phyloP scores from a whole-genome alignment of 2,329 filamentous ascomycete species.

The Pseudocercospora pini-densiflorae region DNA sequence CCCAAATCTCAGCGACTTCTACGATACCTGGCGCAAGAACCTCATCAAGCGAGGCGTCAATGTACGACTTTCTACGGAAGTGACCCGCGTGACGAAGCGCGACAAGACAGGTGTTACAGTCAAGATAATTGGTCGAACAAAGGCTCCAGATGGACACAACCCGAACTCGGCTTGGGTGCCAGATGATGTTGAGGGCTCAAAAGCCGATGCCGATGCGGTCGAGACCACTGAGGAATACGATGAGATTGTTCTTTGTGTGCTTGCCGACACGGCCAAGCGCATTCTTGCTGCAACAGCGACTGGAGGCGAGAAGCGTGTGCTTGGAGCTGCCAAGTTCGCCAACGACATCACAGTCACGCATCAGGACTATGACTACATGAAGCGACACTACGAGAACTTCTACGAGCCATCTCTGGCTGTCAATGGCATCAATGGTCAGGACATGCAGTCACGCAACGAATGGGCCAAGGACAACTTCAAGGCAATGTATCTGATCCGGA shows the following conservation, averaged over 20 bases:
- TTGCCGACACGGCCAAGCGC: conserved; percentile 61
- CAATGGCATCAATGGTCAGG: conserved; percentile 44
- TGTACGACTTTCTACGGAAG: conserved; percentile 61
- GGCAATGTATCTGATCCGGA: conserved; percentile 70
- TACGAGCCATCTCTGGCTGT: conserved; percentile 58
- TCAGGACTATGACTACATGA: conserved; percentile 67
- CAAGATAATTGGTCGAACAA: conserved; percentile 49
- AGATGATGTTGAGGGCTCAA: conserved; percentile 40
- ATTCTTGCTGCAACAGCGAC: conserved; percentile 63
- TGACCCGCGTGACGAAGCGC: conserved; percentile 58
- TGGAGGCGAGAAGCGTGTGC: conserved; percentile 67
- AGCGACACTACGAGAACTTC: conserved; percentile 68
- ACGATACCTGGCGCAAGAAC: conserved; percentile 62
- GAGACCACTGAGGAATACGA: conserved; percentile 61
- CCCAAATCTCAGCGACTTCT: conserved; percentile 65
- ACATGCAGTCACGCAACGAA: conserved; percentile 50
- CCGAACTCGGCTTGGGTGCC: conserved; percentile 51
- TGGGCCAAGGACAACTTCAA: conserved; percentile 58
- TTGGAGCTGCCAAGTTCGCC: conserved; percentile 72
- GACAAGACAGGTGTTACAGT: conserved; percentile 59
- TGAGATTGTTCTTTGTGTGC: conserved; percentile 68
- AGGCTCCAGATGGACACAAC: conserved; percentile 49
- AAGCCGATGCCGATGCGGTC: conserved; percentile 46
- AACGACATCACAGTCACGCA: conserved; percentile 75
- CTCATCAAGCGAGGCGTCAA: conserved; percentile 60